Percentiles rank a stretch among this genome's conserved stretches.
These are phyloP conservation scores for Sutorius australiensis DNA, from an alignment of 768 basidiomycete genomes.

Conservation along the genomic window DNA sequence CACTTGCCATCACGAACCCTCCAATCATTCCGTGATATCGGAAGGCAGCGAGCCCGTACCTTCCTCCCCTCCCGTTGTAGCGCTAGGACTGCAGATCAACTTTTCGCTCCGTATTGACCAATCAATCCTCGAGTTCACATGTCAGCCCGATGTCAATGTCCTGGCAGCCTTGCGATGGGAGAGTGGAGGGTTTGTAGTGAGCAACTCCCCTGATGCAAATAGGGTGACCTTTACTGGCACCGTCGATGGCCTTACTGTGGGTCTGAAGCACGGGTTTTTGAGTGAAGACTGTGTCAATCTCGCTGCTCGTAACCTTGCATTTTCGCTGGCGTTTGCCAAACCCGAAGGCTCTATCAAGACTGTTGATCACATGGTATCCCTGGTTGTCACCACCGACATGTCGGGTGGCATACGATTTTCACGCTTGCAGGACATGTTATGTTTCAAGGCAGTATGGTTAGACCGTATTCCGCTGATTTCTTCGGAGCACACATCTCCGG, in stretches of 20 bases:
- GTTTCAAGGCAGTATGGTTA: conserved; percentile 94
- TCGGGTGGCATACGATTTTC: conserved; percentile 77
- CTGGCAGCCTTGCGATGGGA: conserved; percentile 88
- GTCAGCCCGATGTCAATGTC: conserved; percentile 91
- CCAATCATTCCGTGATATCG: conserved; percentile 9
- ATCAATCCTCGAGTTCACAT: conserved; percentile 82
- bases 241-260: conserved; percentile 76
- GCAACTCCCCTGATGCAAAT: conserved; percentile 69
- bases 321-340: conserved; percentile 69
- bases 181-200: conserved; percentile 86
- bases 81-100: conserved; percentile 57
- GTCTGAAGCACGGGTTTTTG: conserved; percentile 80
- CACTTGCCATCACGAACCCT: conserved; percentile 27
- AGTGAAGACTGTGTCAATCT: conserved; percentile 80
- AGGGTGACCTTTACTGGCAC: conserved; percentile 71
- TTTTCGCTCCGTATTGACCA: conserved; percentile 90
- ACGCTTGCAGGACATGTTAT: conserved; percentile 85
- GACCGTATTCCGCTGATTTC: conserved; percentile 80
- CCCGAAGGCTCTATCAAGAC: conserved; percentile 35
- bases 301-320: conserved; percentile 76
- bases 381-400: conserved; percentile 83
- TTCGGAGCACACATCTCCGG: conserved; percentile 28
- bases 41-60: conserved; percentile 3
- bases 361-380: conserved; percentile 55
- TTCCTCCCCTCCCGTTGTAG: conserved; percentile 18